Evolutionary conservation across 306 rosid species (phyloP), one percentile per base, ranked within the genome.

Genomic region (Notholithocarpus densiflorus): DNA sequence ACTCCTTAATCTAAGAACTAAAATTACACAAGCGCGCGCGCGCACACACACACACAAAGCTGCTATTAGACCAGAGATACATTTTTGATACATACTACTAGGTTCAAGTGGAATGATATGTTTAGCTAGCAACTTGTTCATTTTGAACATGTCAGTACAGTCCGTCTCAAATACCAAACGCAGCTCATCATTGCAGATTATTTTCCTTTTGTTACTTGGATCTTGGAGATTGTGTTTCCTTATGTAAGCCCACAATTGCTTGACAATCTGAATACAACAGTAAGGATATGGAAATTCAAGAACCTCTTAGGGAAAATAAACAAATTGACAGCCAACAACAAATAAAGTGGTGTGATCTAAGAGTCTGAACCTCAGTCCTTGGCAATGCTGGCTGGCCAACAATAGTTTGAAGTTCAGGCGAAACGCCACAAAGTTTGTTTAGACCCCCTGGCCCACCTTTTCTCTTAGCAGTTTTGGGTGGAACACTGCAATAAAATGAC

Each of bases 401-500:
- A 88, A 93, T 93, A 78, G 87, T 91, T 86, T 93, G 97, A 77
- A 93, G 96, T 87, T 89, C 89, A 74, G 97, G 96, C 0, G 97
- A 93, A 80, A 93, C 91, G 13, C 91, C 96, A 59, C 96, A 93
- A 26, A 89, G 87, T 75, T 93, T 91, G 90, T 80, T 91, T 57
- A 93, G 88, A 84, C 97, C 94, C 59, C 97, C 97, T 0, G 97
- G 94, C 75, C 97, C 97, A 82, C 97, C 97, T 87, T 89, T 88
- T 88, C 86, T 89, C 91, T 93, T 93, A 32, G 71, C 18, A 31
- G 92, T 45, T 87, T 93, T 91, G 21, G 89, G 84, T 70, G 79
- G 90, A 74, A 84, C 43, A 79, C 96, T 93, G 82, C 84, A 82
- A 68, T 69, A 72, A 17, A 55, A 77, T 32, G 65, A 70, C 56